Evolutionary conservation across 2,329 filamentous ascomycete genomes (phyloP), one percentile per base, ranked within the genome.

Genomic region (Monilinia fructigena): DNA sequence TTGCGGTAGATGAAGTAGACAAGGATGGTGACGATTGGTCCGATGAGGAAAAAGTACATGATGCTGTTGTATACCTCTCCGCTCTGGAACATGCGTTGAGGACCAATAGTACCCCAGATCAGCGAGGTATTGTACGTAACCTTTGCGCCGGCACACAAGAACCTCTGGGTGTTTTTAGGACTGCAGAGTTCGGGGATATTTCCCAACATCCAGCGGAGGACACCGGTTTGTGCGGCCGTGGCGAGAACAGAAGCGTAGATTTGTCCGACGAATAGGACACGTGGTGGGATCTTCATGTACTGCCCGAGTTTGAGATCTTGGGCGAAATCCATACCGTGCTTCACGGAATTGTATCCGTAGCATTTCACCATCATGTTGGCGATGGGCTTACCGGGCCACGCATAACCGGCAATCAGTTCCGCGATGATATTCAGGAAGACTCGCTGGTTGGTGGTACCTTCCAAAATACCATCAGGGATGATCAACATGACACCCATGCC

Each of bases 381-480:
- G 68, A 91, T 81, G 1, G 89, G 89, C 3, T 83, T 83, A 14
- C 89, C 89, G 14, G 55, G 67, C 35, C 47, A 54, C 4, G 60
- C 23, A 20, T 63, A 91, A 11, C 89, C 89, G 68, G 89, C 84
- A 69, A 92, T 84, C 71, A 89, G 89, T 74, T 91, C 88, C 18
- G 88, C 89, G 67, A 91, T 77, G 35, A 92, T 87, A 70, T 92
- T 92, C 47, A 91, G 71, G 63, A 82, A 83, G 48, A 80, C 79
- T 70, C 81, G 79, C 65, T 80, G 77, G 71, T 81, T 82, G 50
- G 81, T 81, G 50, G 82, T 80, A 23, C 80, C 82, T 69, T 74
- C 74, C 50, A 78, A 75, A 66, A 79, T 77, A 40, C 77, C 77
- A 23, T 74, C 70, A 3, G 77, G 77, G 12, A 79, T 69, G 18